Percentiles rank a stretch among this genome's conserved stretches.
phyloP scores from a whole-genome alignment of 805 yeast genomes.

The Wickerhamiella azyma region DNA sequence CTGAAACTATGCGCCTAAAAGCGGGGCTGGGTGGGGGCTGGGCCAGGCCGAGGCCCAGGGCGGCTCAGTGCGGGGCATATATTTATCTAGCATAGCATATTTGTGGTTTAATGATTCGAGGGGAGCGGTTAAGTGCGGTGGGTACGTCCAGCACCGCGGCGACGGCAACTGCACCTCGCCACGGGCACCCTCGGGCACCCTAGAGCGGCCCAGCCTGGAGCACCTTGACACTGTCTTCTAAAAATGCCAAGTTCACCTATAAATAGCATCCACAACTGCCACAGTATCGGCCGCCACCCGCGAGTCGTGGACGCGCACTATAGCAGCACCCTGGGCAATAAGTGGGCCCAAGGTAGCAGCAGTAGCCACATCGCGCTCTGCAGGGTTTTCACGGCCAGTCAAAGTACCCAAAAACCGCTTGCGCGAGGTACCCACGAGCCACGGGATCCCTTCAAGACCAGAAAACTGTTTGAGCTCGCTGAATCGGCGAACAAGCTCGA shows the following conservation, averaged over 20 bases:
- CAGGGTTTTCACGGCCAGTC: conserved; percentile 42
- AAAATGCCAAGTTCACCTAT: conserved; percentile 24
- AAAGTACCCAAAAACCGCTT: conserved; percentile 73
- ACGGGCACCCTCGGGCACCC: too few relatives aligned
- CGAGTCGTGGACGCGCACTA: conserved; percentile 82
- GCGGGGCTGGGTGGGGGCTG: too few relatives aligned
- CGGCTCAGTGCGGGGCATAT: too few relatives aligned
- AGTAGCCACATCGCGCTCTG: conserved; percentile 61
- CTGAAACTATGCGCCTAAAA: background rate
- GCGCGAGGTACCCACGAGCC: conserved; percentile 77
- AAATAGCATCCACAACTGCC: conserved; percentile 61
- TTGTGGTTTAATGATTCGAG: background rate
- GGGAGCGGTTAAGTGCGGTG: too few relatives aligned
- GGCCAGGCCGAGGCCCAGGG: too few relatives aligned
- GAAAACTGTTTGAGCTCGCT: conserved; percentile 17
- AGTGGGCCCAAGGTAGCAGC: conserved; percentile 62
- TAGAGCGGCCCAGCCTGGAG: too few relatives aligned
- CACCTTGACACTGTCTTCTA: too few relatives aligned
- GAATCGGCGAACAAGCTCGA: conserved; percentile 39
- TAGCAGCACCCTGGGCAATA: conserved; percentile 58
- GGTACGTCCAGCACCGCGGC: too few relatives aligned
- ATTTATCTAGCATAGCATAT: too few relatives aligned
- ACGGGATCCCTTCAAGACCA: conserved; percentile 37
- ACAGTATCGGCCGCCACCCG: conserved; percentile 41
- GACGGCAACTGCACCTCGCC: too few relatives aligned